Conservation (phyloP, 2,329 filamentous ascomycete genomes). For the Leptographium flavum region DNA sequence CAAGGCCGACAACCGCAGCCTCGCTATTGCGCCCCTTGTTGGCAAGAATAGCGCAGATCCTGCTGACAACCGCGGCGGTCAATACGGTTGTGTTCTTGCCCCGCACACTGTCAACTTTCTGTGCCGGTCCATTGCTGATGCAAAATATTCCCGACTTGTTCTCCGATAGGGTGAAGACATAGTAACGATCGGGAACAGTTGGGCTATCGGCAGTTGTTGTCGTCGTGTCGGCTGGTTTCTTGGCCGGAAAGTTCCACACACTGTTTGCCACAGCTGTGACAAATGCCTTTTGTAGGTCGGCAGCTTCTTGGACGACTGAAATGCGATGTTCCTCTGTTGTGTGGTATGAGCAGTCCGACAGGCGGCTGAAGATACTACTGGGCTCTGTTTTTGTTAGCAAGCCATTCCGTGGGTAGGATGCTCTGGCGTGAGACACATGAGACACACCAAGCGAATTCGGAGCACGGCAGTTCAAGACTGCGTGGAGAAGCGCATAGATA, state of each 20-base stretch:
- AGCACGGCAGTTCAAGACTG: constrained; percentile 2
- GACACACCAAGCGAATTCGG: background rate
- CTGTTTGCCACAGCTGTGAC: background rate
- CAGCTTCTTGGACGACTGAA: background rate
- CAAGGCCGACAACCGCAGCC: background rate
- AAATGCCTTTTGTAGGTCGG: constrained; percentile 2
- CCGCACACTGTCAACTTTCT: background rate
- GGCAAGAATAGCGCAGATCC: background rate
- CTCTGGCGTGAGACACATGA: no score
- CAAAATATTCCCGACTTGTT: background rate
- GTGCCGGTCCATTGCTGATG: background rate
- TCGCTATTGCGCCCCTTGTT: background rate
- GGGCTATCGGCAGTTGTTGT: background rate
- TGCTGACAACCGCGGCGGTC: background rate
- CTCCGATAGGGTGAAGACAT: background rate
- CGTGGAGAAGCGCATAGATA: constrained; percentile 8
- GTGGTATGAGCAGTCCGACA: background rate
- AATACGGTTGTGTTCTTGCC: background rate
- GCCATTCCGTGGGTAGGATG: background rate
- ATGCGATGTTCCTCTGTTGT: background rate
- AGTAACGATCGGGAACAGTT: background rate
- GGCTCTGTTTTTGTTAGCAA: background rate
- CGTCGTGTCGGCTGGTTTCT: background rate
- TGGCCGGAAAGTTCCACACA: background rate
- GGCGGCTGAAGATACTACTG: background rate